Conservation (phyloP, 148 eudicot species). For the Euryodendron excelsum region DNA sequence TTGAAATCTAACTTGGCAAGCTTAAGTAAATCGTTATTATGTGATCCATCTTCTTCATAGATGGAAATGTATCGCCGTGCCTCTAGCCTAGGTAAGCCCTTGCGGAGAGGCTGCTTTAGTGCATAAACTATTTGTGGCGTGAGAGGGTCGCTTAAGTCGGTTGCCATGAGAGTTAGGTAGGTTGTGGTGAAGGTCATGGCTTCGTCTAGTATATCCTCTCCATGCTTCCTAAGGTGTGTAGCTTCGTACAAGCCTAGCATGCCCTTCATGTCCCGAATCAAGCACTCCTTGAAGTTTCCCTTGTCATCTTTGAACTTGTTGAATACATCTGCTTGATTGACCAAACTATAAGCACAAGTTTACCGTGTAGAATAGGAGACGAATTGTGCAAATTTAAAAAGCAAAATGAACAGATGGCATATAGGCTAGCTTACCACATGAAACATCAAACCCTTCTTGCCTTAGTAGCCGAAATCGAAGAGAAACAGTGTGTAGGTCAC, state of each 20-base stretch:
- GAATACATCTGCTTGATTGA: not conserved
- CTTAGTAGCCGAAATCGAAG: conserved; percentile 32
- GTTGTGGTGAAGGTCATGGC: conserved; percentile 27
- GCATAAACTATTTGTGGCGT: conserved; percentile 38
- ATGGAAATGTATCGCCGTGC: conserved; percentile 39
- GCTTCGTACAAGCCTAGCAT: conserved; percentile 33
- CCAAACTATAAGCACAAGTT: too few relatives aligned
- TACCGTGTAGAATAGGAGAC: too few relatives aligned
- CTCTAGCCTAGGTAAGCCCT: conserved; percentile 42
- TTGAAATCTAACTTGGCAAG: conserved; percentile 56
- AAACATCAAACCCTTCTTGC: too few relatives aligned
- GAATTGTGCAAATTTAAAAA: too few relatives aligned
- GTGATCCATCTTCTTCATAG: conserved; percentile 31
- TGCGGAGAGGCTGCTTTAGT: conserved; percentile 33
- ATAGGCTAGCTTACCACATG: too few relatives aligned
- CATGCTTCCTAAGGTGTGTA: conserved; percentile 32
- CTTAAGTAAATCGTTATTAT: conserved; percentile 19
- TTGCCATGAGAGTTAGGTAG: conserved; percentile 15
- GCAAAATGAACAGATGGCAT: too few relatives aligned
- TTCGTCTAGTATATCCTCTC: conserved; percentile 34
- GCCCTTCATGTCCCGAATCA: conserved; percentile 9
- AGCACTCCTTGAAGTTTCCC: conserved; percentile 9
- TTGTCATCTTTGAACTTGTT: conserved; percentile 13
- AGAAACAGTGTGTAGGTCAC: conserved; percentile 28
- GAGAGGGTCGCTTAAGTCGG: conserved; percentile 11